A percentile compares a stretch with the other conserved stretches of the same genome.
Evolutionary conservation across 768 basidiomycete species (phyloP).

Genomic region (Lactifluus subvellereus): DNA sequence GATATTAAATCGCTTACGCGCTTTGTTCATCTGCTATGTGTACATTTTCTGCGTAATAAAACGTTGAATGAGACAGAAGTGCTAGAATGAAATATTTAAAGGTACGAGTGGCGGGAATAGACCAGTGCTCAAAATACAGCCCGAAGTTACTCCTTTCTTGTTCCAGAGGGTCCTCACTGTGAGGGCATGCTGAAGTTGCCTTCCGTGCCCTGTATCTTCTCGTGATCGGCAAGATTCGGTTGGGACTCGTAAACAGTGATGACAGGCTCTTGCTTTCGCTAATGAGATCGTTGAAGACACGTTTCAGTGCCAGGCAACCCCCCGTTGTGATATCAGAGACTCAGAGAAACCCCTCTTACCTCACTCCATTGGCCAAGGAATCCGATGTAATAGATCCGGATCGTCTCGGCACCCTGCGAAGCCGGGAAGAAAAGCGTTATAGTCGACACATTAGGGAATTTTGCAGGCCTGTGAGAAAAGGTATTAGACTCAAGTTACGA

Average conservation of each 20-base stretch:
- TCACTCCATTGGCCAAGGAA: constrained; percentile 79
- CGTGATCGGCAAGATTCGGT: constrained; percentile 83
- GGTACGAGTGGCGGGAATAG: background rate
- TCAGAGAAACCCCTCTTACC: constrained; percentile 37
- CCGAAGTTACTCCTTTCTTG: background rate
- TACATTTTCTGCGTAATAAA: too few relatives aligned
- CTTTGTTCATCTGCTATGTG: too few relatives aligned
- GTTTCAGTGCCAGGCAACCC: background rate
- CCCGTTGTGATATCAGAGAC: background rate
- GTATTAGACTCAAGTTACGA: background rate
- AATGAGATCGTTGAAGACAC: background rate
- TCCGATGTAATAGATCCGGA: constrained; percentile 77
- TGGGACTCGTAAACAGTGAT: constrained; percentile 85
- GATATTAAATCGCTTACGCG: too few relatives aligned
- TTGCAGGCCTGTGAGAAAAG: constrained; percentile 55
- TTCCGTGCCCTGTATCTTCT: constrained; percentile 77
- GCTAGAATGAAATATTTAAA: too few relatives aligned
- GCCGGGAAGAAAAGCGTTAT: constrained; percentile 80
- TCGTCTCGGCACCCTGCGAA: constrained; percentile 72
- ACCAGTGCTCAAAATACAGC: constrained; percentile 10
- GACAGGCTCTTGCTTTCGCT: constrained; percentile 75
- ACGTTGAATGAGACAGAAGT: background rate
- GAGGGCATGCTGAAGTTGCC: constrained; percentile 49
- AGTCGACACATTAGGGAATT: constrained; percentile 77
- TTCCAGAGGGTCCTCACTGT: constrained; percentile 21